Evolutionary conservation across 2,329 filamentous ascomycete genomes (phyloP).

Genomic region (Clonostachys chloroleuca): DNA sequence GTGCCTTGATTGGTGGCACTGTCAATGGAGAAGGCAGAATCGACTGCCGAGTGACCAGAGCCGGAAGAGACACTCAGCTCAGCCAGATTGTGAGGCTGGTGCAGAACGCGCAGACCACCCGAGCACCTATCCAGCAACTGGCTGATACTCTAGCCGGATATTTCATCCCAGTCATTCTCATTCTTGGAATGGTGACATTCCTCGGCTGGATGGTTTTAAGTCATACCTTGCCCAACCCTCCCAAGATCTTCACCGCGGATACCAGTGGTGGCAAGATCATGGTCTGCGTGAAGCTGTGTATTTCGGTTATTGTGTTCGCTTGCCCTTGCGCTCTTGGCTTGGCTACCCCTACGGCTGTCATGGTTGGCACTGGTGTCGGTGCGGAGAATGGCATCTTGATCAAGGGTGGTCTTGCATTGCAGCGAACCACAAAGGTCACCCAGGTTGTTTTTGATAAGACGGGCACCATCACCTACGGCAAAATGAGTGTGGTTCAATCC

Average conservation of each 20-base stretch:
- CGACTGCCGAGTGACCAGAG: conserved; percentile 88
- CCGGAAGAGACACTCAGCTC: conserved; percentile 91
- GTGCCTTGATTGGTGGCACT: conserved; percentile 82
- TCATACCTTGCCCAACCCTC: conserved; percentile 78
- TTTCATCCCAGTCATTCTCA: conserved; percentile 86
- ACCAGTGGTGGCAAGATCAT: conserved; percentile 87
- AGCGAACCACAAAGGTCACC: conserved; percentile 84
- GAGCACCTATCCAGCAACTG: conserved; percentile 90
- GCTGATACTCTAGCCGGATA: conserved; percentile 89
- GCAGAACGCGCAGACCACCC: conserved; percentile 90
- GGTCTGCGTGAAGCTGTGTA: conserved; percentile 96
- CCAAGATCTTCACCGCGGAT: conserved; percentile 77
- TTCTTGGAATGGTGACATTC: conserved; percentile 82
- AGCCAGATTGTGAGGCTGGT: conserved; percentile 99
- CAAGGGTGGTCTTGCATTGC: conserved; percentile 89
- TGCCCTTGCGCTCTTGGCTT: conserved; percentile 96
- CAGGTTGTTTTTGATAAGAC: conserved; percentile 95
- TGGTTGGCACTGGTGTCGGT: conserved; percentile 97
- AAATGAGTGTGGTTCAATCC: conserved; percentile 83
- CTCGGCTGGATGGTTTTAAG: conserved; percentile 91
- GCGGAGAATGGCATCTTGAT: conserved; percentile 96
- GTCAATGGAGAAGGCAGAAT: conserved; percentile 91
- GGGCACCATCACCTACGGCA: conserved; percentile 88
- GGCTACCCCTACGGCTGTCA: conserved; percentile 93
- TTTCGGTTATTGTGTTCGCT: conserved; percentile 96